phyloP scores from a whole-genome alignment of 2,329 filamentous ascomycete genomes.

The Trichoderma sp. region DNA sequence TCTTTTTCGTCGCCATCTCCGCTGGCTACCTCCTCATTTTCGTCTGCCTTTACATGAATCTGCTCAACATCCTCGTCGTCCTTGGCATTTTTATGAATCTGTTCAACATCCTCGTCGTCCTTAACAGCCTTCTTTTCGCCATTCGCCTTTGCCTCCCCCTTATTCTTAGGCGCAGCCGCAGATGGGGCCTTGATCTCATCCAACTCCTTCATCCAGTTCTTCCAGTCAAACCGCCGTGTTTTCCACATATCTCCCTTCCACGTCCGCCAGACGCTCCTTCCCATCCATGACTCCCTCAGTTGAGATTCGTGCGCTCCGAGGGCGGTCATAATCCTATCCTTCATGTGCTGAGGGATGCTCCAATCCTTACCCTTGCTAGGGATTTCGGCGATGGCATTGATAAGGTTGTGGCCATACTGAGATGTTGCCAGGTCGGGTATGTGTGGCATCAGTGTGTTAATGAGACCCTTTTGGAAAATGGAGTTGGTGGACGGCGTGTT shows the following conservation, averaged over 20 bases:
- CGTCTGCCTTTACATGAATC: not conserved
- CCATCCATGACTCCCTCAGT: slow-evolving; percentile 53
- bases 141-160: not conserved
- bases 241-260: slow-evolving; percentile 60
- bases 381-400: slow-evolving; percentile 48
- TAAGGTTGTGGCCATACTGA: slow-evolving; percentile 50
- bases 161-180: slow-evolving; percentile 20
- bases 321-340: slow-evolving; percentile 52
- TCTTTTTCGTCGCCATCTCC: not conserved
- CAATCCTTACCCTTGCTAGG: slow-evolving; percentile 49
- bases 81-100: not conserved
- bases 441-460: slow-evolving; percentile 46
- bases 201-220: slow-evolving; percentile 54
- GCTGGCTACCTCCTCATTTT: not conserved
- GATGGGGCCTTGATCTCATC: slow-evolving; percentile 25
- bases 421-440: slow-evolving; percentile 46
- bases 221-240: slow-evolving; percentile 52
- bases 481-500: slow-evolving; percentile 47
- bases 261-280: slow-evolving; percentile 54
- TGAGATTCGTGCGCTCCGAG: slow-evolving; percentile 48
- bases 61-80: not conserved
- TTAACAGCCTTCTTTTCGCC: not conserved
- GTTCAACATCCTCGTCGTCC: not conserved
- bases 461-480: slow-evolving; percentile 55
- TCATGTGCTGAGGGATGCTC: slow-evolving; percentile 55